These are phyloP conservation scores for Plasmodium vinckei DNA, from an alignment of 169 alveolate genomes.

Conservation along the genomic window DNA sequence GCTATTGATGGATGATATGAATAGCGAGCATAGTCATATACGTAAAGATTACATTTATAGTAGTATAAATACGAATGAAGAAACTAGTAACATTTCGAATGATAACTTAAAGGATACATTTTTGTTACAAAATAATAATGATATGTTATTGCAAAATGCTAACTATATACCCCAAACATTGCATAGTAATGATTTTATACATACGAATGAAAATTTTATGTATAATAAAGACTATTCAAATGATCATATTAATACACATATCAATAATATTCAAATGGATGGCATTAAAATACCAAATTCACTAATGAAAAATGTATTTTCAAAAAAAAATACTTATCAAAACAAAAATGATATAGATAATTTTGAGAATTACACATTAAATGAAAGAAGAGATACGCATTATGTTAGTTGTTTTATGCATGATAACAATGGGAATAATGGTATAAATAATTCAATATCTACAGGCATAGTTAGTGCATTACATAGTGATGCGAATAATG, in stretches of 20 bases:
- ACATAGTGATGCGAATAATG: too few species aligned
- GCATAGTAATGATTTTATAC: too few species aligned
- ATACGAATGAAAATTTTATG: background rate
- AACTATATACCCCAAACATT: too few species aligned
- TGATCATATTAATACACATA: background rate
- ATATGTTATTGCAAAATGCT: too few species aligned
- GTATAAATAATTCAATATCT: background rate
- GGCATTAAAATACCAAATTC: background rate
- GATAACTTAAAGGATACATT: conserved; percentile 7
- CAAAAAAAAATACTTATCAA: conserved; percentile 13
- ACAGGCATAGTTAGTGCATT: too few species aligned
- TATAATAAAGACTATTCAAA: background rate
- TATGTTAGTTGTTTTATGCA: conserved; percentile 12
- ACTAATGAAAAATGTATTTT: background rate
- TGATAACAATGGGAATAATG: background rate
- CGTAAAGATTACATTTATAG: conserved; percentile 21
- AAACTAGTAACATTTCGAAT: background rate
- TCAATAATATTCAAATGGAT: background rate
- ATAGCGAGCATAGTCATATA: background rate
- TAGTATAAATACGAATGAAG: conserved; percentile 8
- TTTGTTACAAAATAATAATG: background rate
- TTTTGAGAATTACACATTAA: conserved; percentile 14
- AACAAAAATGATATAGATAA: conserved; percentile 2
- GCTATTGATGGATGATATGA: conserved; percentile 1
- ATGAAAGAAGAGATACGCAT: background rate